Evolutionary conservation across 2,329 filamentous ascomycete species (phyloP).

Genomic region (Tolypocladium pustulatum): DNA sequence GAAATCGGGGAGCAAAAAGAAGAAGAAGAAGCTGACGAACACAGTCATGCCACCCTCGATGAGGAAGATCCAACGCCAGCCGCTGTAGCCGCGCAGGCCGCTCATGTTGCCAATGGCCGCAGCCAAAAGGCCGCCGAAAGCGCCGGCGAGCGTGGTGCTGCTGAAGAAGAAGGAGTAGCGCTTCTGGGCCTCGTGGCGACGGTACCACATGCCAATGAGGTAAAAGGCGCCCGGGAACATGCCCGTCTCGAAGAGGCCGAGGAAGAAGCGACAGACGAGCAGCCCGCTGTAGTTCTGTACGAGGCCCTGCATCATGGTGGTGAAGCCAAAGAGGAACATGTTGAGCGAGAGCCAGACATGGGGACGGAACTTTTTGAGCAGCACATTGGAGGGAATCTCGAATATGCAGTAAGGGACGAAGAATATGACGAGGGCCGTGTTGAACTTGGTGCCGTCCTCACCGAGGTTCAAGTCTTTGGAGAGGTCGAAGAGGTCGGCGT

Average conservation of each 20-base stretch:
- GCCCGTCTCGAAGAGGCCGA: slow-evolving; percentile 66
- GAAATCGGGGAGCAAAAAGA: slow-evolving; percentile 63
- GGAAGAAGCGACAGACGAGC: slow-evolving; percentile 72
- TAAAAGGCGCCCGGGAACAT: slow-evolving; percentile 58
- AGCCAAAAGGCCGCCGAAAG: slow-evolving; percentile 79
- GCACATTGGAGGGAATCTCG: slow-evolving; percentile 58
- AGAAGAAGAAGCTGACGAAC: slow-evolving; percentile 49
- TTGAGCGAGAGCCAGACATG: slow-evolving; percentile 67
- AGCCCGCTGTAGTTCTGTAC: slow-evolving; percentile 69
- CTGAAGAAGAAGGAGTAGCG: slow-evolving; percentile 92
- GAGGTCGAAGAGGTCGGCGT: slow-evolving; percentile 60
- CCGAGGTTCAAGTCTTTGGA: slow-evolving; percentile 49
- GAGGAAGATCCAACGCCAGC: slow-evolving; percentile 81
- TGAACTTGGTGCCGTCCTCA: slow-evolving; percentile 47
- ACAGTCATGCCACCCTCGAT: slow-evolving; percentile 59
- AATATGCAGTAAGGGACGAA: slow-evolving; percentile 67
- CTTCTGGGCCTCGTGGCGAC: slow-evolving; percentile 76
- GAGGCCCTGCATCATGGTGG: slow-evolving; percentile 66
- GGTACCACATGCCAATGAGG: slow-evolving; percentile 83
- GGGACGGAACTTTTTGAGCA: slow-evolving; percentile 53
- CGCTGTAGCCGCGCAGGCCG: slow-evolving; percentile 52
- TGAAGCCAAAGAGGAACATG: slow-evolving; percentile 76
- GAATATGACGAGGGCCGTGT: slow-evolving; percentile 69
- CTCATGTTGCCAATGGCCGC: slow-evolving; percentile 87
- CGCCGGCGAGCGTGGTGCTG: slow-evolving; percentile 66